Base-by-base conservation (phyloP, 768 basidiomycete genomes). In the Psilocybe sp. region DNA sequence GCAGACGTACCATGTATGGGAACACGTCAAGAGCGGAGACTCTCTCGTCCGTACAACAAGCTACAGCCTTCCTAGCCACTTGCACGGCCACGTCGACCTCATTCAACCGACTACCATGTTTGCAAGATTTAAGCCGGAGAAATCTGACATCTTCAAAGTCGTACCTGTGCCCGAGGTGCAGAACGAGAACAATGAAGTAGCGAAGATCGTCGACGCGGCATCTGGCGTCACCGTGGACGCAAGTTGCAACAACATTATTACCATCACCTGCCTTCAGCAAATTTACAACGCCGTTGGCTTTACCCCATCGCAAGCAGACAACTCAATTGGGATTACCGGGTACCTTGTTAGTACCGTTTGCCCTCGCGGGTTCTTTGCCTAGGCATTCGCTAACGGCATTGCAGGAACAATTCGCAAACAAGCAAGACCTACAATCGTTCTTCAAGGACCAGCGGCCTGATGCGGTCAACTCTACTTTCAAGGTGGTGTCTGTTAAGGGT, bases 101-200 rank as follows among this genome's bases (percentile, higher is more conserved):
- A 68, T 89, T 31, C 82, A 85, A 49, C 87, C 87, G 0, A 87
- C 87, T 0, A 88, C 84, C 1, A 75, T 79, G 63, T 89, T 88
- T 53, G 73, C 75, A n/a, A 75, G 76, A 47, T 66, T 78, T 48
- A 77, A 72, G 53, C 64, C 65, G 7, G 66, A 77, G 46, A 72
- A 58, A 54, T 75, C 75, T 10, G 78, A 69, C 0, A 55, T 80
- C 18, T 66, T 71, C 47, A 67, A 66, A 10, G 54, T 57, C 1
- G 46, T 50, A 1, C 52, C 49, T 37, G 14, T 55, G 14, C 39
- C 55, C 45, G 37, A 52, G 2, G 51, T 61, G 2, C 47, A 55
- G 0, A 36, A 55, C 31, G 53, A 54, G 13, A 56, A 50, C 59
- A 61, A 49, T 65, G 61, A 23, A 61, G 46, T 40, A 7, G 60